These are phyloP conservation scores for Penicillium cataractarum DNA, from an alignment of 495 filamentous ascomycete species.

Conservation along the genomic window DNA sequence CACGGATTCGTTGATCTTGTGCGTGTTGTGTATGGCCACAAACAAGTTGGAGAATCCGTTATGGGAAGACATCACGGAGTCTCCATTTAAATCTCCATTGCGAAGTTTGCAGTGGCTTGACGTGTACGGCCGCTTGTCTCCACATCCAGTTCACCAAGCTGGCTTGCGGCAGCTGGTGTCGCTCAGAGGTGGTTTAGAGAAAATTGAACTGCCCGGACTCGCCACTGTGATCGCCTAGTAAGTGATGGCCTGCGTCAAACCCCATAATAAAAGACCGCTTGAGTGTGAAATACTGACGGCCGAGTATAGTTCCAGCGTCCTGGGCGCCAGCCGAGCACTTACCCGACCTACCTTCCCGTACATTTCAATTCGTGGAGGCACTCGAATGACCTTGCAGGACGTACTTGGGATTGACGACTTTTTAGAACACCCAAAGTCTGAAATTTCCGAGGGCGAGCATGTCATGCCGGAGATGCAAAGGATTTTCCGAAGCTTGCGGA, in stretches of 20 bases:
- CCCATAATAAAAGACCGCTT: no score
- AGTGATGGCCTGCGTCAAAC: neutral
- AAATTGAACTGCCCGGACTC: neutral
- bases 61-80: slow-evolving; percentile 2
- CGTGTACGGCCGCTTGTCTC: slow-evolving; percentile 11
- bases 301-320: neutral
- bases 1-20: slow-evolving; percentile 9
- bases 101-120: slow-evolving; percentile 13
- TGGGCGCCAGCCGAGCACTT: neutral
- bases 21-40: slow-evolving; percentile 14
- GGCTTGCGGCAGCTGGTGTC: slow-evolving; percentile 4
- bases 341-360: neutral
- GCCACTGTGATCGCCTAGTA: neutral
- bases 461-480: neutral
- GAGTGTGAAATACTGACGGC: neutral
- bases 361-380: neutral
- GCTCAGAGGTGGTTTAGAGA: slow-evolving; percentile 3
- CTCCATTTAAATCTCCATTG: slow-evolving; percentile 1
- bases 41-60: slow-evolving; percentile 9
- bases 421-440: neutral
- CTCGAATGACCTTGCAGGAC: neutral
- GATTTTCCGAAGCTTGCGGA: neutral
- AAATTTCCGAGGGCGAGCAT: neutral
- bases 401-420: neutral
- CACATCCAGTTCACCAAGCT: slow-evolving; percentile 12